Percentiles rank a stretch among this genome's conserved stretches.
Conservation (phyloP, 441 rosid genomes). For the Populus hybrid region DNA sequence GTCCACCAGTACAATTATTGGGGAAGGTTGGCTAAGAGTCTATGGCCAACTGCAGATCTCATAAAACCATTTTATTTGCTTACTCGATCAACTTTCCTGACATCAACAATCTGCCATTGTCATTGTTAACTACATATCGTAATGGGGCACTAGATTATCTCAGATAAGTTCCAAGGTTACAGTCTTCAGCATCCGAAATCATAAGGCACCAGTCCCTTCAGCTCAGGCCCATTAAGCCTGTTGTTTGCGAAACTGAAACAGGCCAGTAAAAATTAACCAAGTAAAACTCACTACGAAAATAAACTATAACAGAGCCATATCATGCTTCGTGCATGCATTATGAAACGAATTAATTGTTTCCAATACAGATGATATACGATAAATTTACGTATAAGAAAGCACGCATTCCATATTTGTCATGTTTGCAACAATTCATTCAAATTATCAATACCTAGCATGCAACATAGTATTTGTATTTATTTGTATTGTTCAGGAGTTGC, state of each 20-base stretch:
- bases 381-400: background rate
- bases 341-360: background rate
- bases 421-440: background rate
- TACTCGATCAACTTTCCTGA: background rate
- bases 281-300: background rate
- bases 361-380: background rate
- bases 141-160: background rate
- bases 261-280: background rate
- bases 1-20: too few relatives aligned
- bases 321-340: background rate
- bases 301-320: background rate
- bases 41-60: background rate
- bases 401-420: background rate
- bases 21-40: too few relatives aligned
- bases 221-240: conserved; percentile 68
- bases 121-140: background rate
- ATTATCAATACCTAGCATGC: background rate
- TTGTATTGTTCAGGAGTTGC: background rate
- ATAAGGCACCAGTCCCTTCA: conserved; percentile 63
- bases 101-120: background rate
- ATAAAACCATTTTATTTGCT: conserved; percentile 1
- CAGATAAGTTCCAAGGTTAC: background rate
- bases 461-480: background rate
- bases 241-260: conserved; percentile 54
- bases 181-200: conserved; percentile 67